phyloP scores from a whole-genome alignment of 331 rosid species.

The Quercus tomentella region DNA sequence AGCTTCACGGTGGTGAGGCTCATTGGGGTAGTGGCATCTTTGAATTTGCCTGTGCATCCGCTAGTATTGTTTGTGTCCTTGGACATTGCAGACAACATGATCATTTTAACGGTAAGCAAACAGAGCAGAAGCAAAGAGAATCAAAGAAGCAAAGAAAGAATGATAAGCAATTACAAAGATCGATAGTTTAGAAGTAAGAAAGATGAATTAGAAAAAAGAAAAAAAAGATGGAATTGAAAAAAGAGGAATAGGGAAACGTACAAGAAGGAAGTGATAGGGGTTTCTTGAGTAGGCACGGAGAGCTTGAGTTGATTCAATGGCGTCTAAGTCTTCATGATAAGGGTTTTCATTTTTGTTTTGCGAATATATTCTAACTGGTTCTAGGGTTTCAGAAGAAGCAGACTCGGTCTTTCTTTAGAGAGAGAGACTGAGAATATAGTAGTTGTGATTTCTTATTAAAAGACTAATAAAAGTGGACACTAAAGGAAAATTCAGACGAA shows the following conservation, averaged over 20 bases:
- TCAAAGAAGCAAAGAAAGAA: not conserved
- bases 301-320: slow-evolving; percentile 91
- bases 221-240: not conserved
- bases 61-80: not conserved
- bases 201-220: not conserved
- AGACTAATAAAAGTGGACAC: not conserved
- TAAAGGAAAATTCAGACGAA: slow-evolving; percentile 39
- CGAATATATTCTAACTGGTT: not conserved
- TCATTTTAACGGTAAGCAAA: no score
- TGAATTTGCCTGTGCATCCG: slow-evolving; percentile 14
- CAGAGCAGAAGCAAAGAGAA: no score
- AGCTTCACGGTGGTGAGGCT: slow-evolving; percentile 67
- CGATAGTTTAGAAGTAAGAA: not conserved
- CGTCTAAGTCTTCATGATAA: slow-evolving; percentile 68
- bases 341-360: not conserved
- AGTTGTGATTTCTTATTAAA: not conserved
- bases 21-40: slow-evolving; percentile 19
- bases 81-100: no score
- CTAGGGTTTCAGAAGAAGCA: slow-evolving; percentile 21
- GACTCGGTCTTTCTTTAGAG: not conserved
- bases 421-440: slow-evolving; percentile 1
- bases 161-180: not conserved
- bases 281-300: slow-evolving; percentile 80
- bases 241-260: slow-evolving; percentile 20
- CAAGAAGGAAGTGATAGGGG: slow-evolving; percentile 72